Evolutionary conservation across 208 protist species (phyloP).

Genomic region (Acanthamoeba royreba): DNA sequence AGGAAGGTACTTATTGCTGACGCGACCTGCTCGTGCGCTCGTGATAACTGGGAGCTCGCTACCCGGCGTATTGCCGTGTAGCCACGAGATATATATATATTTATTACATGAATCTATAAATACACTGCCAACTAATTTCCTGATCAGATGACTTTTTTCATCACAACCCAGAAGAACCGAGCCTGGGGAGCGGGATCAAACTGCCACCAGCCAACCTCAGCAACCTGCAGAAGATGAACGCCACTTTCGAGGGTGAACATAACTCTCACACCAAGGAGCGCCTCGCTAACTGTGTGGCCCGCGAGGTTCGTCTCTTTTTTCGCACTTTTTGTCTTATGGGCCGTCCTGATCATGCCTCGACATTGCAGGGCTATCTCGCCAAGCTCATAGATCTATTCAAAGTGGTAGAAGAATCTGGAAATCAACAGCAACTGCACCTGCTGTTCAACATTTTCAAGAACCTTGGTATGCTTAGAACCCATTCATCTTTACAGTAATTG

Average conservation of each 20-base stretch:
- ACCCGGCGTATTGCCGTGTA: not conserved
- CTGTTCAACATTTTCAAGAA: constrained; percentile 75
- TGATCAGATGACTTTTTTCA: not conserved
- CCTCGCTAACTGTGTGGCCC: not conserved
- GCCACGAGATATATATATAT: not conserved
- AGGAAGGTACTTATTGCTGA: not conserved
- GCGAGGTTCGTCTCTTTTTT: not conserved
- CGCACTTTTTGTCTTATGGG: not conserved
- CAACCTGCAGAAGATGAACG: constrained; percentile 48
- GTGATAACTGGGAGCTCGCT: not conserved
- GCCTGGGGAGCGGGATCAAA: not conserved
- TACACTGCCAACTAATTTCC: too few species aligned
- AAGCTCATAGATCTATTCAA: constrained; percentile 67
- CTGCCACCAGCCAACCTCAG: constrained; percentile 21
- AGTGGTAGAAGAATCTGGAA: constrained; percentile 60
- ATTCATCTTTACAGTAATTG: not conserved
- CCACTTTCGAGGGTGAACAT: not conserved
- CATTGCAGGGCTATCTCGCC: constrained; percentile 60
- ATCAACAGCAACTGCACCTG: constrained; percentile 50
- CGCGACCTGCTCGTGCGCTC: not conserved
- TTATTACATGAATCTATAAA: too few species aligned
- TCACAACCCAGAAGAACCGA: not conserved
- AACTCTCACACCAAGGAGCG: not conserved
- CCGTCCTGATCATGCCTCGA: not conserved
- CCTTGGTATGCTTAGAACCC: constrained; percentile 51